Conservation (phyloP, 2,329 filamentous ascomycete species). For the Talaromyces sp. region DNA sequence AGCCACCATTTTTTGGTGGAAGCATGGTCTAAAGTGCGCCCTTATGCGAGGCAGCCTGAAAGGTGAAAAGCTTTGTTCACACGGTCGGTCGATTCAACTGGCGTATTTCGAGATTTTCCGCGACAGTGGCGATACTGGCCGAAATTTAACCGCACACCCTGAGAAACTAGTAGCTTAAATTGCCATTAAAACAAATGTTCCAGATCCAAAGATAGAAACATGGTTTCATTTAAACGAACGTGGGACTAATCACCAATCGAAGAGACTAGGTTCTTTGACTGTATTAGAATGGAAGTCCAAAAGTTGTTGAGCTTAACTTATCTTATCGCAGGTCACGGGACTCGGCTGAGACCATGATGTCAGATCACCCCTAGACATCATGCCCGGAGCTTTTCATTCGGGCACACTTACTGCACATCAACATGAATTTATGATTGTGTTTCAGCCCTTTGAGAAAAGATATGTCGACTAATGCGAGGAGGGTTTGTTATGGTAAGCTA, state of each 20-base stretch:
- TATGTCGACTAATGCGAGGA: neutral
- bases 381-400: too few species aligned
- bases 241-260: neutral
- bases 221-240: neutral
- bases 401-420: neutral
- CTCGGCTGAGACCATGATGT: neutral
- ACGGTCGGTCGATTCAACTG: neutral
- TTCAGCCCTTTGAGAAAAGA: too few species aligned
- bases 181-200: neutral
- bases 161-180: neutral
- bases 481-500: too few species aligned
- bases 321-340: slow-evolving; percentile 12
- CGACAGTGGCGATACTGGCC: neutral
- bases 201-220: neutral
- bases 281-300: neutral
- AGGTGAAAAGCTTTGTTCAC: neutral
- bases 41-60: neutral
- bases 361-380: neutral
- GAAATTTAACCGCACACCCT: neutral
- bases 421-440: neutral
- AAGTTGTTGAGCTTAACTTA: neutral
- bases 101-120: neutral
- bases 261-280: neutral
- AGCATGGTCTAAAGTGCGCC: neutral
- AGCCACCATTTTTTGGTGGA: neutral